These are phyloP conservation scores for Didymella arachidicola DNA, from an alignment of 2,329 filamentous ascomycete genomes.

Conservation along the genomic window DNA sequence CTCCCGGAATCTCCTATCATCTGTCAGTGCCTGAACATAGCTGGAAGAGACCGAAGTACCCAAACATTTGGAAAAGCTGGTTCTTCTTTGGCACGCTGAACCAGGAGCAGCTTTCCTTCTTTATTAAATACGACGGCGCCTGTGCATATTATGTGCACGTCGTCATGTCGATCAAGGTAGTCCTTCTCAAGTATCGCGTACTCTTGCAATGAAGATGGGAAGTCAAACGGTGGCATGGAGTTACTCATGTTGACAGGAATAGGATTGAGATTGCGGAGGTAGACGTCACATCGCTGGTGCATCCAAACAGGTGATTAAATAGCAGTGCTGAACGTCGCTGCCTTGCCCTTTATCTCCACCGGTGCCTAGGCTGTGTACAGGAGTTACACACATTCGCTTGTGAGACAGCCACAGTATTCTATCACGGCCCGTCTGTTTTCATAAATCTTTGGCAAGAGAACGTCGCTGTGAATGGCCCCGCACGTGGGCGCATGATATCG, in stretches of 20 bases:
- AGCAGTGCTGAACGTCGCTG: constrained; percentile 10
- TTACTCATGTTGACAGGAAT: constrained; percentile 12
- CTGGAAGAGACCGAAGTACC: constrained; percentile 28
- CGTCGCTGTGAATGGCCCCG: constrained; percentile 14
- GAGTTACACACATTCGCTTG: neutral
- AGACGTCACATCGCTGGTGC: neutral
- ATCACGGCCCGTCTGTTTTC: neutral
- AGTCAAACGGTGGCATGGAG: constrained; percentile 26
- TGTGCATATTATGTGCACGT: constrained; percentile 40
- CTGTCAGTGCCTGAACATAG: constrained; percentile 10
- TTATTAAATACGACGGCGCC: constrained; percentile 46
- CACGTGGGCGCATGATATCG: constrained; percentile 12
- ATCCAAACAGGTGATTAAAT: neutral
- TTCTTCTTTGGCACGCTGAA: constrained; percentile 48
- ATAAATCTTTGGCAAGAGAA: neutral
- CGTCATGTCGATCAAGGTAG: constrained; percentile 37
- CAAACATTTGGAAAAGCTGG: constrained; percentile 46
- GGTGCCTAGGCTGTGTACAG: constrained; percentile 4
- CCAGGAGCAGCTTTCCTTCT: constrained; percentile 44
- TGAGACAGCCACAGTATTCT: neutral
- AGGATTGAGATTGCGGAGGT: neutral
- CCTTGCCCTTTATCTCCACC: constrained; percentile 11
- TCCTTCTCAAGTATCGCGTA: constrained; percentile 41
- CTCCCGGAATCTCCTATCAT: constrained; percentile 61
- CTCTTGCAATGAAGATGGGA: constrained; percentile 34